Base-by-base conservation (phyloP, 1,284 basidiomycete species). In the Pyrrhoderma lamaoense region DNA sequence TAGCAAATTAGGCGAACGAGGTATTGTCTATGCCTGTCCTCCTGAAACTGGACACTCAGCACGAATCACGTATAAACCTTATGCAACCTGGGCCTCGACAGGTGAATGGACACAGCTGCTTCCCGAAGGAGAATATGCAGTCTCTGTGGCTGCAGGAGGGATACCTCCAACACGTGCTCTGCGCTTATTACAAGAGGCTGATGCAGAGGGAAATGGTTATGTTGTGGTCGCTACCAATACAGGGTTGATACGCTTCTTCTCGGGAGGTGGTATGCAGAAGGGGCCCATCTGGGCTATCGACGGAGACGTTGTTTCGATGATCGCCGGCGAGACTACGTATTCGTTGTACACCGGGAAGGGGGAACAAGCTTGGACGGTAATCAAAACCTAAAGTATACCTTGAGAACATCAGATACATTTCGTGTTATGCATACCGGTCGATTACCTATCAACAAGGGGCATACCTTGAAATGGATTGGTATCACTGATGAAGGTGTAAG, bases 281-380 rank as follows among this genome's bases (percentile, higher is more conserved):
- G 73, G 79, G 40, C 88, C 95, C 52, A 64, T 99, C 3, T 79
- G 78, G 72, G 87, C 88, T 37, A 66, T 97, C 35, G 92, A 91
- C 19, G 92, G 89, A 11, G 91, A 96, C 56, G 86, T 95, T 54
- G 85, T 99, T 4, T 77, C 84, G 1, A 91, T 99, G 83, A 83
- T 87, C 7, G 93, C 92, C 0, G 84, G 13, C 71, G 78, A 35
- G 90, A 96, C 58, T 91, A 85, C 75, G 81, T 89, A 5, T 79
- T 96, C 56, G 77, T 98, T 34, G 83, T 98, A 7, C 84, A 93
- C 63, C 75, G 94, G 31, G 85, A 90, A 51, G 89, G 90, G 14
- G 85, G 88, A 18, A 92, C 89, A 16, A 93, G 89, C 19, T 83
- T 94, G 63, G 92, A 95, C 63, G 92, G 91, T 2, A 93, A 89